Conservation (phyloP, 179 eudicot genomes). For the Gypsophila paniculata region DNA sequence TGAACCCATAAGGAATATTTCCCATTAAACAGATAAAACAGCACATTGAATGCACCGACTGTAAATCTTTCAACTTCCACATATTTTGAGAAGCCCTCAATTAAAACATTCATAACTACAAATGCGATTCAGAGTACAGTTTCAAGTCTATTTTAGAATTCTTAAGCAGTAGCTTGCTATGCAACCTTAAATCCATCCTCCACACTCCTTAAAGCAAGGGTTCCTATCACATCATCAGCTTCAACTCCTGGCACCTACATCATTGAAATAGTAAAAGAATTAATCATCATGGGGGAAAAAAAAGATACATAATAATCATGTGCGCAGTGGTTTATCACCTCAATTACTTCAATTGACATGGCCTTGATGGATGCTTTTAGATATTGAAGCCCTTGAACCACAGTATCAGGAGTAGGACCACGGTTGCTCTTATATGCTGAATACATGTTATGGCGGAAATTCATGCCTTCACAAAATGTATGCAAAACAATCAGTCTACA, state of each 20-base stretch:
- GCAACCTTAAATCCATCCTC: constrained; percentile 79
- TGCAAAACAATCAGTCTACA: constrained; percentile 18
- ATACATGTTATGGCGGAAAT: constrained; percentile 85
- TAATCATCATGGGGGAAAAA: constrained; percentile 13
- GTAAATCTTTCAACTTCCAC: background rate
- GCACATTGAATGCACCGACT: background rate
- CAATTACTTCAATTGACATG: constrained; percentile 88
- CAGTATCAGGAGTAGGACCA: constrained; percentile 94
- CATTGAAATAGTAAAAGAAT: constrained; percentile 17
- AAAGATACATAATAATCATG: background rate
- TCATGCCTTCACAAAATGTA: constrained; percentile 54
- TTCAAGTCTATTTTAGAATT: background rate
- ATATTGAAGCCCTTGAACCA: constrained; percentile 94
- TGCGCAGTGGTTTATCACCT: constrained; percentile 43
- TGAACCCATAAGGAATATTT: background rate
- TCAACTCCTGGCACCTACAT: constrained; percentile 95
- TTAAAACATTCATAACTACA: background rate
- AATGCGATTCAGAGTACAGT: background rate
- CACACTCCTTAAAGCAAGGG: constrained; percentile 78
- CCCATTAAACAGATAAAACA: constrained; percentile 4
- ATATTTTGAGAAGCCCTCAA: background rate
- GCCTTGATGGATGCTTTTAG: constrained; percentile 91
- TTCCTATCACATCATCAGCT: constrained; percentile 98
- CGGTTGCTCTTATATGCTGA: constrained; percentile 95
- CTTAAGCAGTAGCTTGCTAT: constrained; percentile 4